Conservation (phyloP, 345 rosid genomes). For the Lepidium aucheri region DNA sequence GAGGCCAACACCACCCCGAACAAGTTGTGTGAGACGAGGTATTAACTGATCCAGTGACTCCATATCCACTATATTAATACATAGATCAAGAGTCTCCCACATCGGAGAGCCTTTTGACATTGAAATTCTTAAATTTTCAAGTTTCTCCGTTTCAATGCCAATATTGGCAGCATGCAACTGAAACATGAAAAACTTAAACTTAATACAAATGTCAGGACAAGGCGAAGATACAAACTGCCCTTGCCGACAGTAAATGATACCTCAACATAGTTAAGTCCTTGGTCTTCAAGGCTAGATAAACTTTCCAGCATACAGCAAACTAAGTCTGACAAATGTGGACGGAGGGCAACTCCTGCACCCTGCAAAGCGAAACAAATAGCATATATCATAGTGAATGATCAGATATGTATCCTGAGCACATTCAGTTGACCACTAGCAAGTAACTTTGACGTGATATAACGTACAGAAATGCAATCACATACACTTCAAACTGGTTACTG, state of each 20-base stretch:
- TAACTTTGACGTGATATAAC: neutral
- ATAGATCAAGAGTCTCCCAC: slow-evolving; percentile 99
- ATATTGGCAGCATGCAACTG: slow-evolving; percentile 96
- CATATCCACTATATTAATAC: slow-evolving; percentile 67
- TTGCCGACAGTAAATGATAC: slow-evolving; percentile 31
- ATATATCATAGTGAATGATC: neutral
- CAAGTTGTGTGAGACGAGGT: slow-evolving; percentile 80
- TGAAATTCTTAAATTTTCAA: slow-evolving; percentile 86
- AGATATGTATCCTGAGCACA: neutral
- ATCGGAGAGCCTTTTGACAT: slow-evolving; percentile 94
- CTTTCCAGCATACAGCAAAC: slow-evolving; percentile 99
- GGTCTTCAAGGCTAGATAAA: slow-evolving; percentile 97
- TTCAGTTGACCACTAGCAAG: slow-evolving; percentile 5
- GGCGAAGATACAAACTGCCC: neutral
- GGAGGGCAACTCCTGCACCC: slow-evolving; percentile 92
- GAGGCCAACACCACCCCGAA: slow-evolving; percentile 89
- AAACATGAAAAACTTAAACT: slow-evolving; percentile 17
- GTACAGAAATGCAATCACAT: neutral
- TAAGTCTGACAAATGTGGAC: slow-evolving; percentile 81
- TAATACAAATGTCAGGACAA: neutral
- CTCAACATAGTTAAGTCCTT: slow-evolving; percentile 96
- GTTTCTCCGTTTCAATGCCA: slow-evolving; percentile 89
- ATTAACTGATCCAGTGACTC: slow-evolving; percentile 71
- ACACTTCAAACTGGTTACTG: neutral
- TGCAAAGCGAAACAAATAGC: slow-evolving; percentile 21